A percentile compares a stretch with the other conserved stretches of the same genome.
Conservation (phyloP, 257 asterid species). For the Nemophila menziesii region DNA sequence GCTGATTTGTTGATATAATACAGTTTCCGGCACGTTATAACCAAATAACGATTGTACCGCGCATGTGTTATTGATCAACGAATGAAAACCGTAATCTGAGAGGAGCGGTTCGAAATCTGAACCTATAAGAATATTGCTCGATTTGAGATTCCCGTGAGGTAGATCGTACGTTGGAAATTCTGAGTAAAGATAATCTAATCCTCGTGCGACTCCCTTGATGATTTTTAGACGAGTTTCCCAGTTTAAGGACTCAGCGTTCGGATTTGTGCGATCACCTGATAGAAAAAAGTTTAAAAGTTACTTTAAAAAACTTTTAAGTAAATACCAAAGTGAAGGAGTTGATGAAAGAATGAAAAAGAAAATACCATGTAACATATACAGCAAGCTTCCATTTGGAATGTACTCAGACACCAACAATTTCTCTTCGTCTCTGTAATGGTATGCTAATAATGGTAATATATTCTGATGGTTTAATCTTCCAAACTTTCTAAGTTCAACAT, state of each 20-base stretch:
- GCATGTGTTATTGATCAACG: constrained; percentile 44
- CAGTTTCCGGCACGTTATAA: constrained; percentile 58
- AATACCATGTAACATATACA: constrained; percentile 65
- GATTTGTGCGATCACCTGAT: constrained; percentile 60
- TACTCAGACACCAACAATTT: constrained; percentile 62
- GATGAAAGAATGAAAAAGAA: neutral
- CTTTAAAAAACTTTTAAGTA: neutral
- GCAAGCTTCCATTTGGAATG: constrained; percentile 59
- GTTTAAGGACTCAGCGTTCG: constrained; percentile 45
- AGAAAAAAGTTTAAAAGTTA: neutral
- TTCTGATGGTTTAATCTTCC: constrained; percentile 49
- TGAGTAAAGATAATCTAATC: constrained; percentile 70
- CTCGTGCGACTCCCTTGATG: constrained; percentile 63
- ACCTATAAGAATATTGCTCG: constrained; percentile 66
- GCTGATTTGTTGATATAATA: constrained; percentile 34
- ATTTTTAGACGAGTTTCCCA: constrained; percentile 62
- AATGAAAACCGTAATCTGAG: constrained; percentile 51
- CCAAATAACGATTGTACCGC: constrained; percentile 45
- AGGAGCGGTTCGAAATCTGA: constrained; percentile 58
- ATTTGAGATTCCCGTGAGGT: constrained; percentile 90
- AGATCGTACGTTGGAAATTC: constrained; percentile 42
- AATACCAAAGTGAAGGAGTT: neutral
- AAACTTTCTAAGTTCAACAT: constrained; percentile 40
- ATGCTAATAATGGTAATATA: constrained; percentile 66
- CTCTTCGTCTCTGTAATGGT: constrained; percentile 73